Percentiles rank a stretch among this genome's conserved stretches.
Evolutionary conservation across 306 rosid genomes (phyloP).

Genomic region (Cucurbita ficifolia): DNA sequence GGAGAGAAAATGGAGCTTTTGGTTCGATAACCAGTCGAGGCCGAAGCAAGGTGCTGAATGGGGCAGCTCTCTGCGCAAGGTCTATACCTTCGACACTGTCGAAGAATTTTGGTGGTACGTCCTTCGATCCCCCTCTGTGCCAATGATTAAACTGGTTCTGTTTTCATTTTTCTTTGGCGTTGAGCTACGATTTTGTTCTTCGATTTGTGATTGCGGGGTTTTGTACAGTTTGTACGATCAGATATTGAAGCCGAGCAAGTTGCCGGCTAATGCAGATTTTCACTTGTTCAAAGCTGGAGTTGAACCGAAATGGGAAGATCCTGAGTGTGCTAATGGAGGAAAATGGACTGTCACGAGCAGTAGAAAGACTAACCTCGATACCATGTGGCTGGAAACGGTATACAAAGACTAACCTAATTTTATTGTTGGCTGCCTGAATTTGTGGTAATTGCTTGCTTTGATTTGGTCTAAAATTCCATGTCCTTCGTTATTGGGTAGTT

Average conservation of each 20-base stretch:
- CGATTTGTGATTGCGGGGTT: background rate
- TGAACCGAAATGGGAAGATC: slow-evolving; percentile 99
- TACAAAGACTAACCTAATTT: too few species aligned
- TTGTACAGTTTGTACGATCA: slow-evolving; percentile 59
- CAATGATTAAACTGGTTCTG: background rate
- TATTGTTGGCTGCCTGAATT: background rate
- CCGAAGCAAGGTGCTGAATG: slow-evolving; percentile 87
- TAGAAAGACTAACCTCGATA: slow-evolving; percentile 53
- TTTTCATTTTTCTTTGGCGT: background rate
- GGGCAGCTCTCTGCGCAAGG: slow-evolving; percentile 70
- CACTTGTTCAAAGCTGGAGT: slow-evolving; percentile 79
- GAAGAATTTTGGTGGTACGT: slow-evolving; percentile 87
- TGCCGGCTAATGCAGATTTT: slow-evolving; percentile 48
- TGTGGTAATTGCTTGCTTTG: background rate
- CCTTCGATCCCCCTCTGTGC: background rate
- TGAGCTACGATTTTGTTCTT: background rate
- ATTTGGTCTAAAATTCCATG: background rate
- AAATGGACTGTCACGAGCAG: slow-evolving; percentile 60
- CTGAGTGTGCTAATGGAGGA: slow-evolving; percentile 92
- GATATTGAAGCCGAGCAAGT: slow-evolving; percentile 77
- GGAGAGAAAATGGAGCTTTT: slow-evolving; percentile 86
- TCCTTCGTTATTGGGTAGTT: slow-evolving; percentile 24
- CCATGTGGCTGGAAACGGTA: slow-evolving; percentile 96
- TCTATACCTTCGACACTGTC: slow-evolving; percentile 70
- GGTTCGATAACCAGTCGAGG: slow-evolving; percentile 80